phyloP scores from a whole-genome alignment of 2,329 filamentous ascomycete genomes.

The Apiospora rasikravindrae region DNA sequence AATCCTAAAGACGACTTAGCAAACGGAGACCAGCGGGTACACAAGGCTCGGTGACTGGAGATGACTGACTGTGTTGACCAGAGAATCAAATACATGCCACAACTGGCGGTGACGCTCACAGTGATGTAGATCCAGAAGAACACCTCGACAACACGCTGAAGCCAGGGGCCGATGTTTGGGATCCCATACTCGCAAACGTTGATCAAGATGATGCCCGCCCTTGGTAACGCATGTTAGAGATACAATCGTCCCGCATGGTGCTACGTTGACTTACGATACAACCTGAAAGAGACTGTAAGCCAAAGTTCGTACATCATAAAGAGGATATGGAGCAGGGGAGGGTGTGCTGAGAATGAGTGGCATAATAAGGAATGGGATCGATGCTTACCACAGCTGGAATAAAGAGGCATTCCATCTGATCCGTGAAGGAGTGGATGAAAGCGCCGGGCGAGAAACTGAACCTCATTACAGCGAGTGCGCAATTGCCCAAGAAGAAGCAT shows the following conservation, averaged over 20 bases:
- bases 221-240: slow-evolving; percentile 38
- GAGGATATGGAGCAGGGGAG: too few species aligned
- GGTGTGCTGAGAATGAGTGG: too few species aligned
- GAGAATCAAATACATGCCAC: slow-evolving; percentile 75
- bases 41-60: slow-evolving; percentile 27
- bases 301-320: neutral
- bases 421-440: slow-evolving; percentile 73
- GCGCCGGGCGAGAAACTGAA: slow-evolving; percentile 74
- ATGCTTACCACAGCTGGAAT: slow-evolving; percentile 69
- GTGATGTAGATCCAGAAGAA: slow-evolving; percentile 78
- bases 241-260: slow-evolving; percentile 19
- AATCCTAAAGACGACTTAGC: slow-evolving; percentile 43
- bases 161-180: slow-evolving; percentile 65
- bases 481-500: slow-evolving; percentile 66
- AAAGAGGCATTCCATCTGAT: slow-evolving; percentile 80
- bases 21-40: slow-evolving; percentile 22
- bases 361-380: too few species aligned
- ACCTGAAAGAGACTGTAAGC: slow-evolving; percentile 18
- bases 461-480: slow-evolving; percentile 66
- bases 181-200: slow-evolving; percentile 80
- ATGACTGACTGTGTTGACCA: slow-evolving; percentile 62
- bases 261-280: slow-evolving; percentile 27
- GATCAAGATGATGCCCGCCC: slow-evolving; percentile 76
- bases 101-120: slow-evolving; percentile 70
- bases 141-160: slow-evolving; percentile 63